Evolutionary conservation across 2,329 filamentous ascomycete species (phyloP), one percentile per base, ranked within the genome.

Genomic region (Arthrobotrys sinensis): DNA sequence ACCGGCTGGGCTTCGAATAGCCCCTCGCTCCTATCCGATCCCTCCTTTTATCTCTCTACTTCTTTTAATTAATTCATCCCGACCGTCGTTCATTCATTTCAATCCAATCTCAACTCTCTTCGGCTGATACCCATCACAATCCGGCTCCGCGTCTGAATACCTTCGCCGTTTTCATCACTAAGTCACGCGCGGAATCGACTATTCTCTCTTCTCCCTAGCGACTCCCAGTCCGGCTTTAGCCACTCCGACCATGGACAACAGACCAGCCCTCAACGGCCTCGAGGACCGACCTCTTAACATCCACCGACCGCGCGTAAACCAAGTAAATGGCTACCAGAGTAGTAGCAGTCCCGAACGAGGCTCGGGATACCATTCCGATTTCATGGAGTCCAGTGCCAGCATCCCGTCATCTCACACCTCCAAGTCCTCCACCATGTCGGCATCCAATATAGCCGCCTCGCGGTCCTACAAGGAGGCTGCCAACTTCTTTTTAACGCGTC

Each of bases 381-480:
- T 77, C 24, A 77, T 77, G 73, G 73, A 67, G 21, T 77, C 73
- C 73, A 77, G 73, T 53, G 73, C 73, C 50, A 77, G 73, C 34
- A 52, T 77, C 28, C 66, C 62, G 14, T 72, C 75, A 16, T 72
- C 75, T 6, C 66, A 72, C 67, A 72, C 75, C 5, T 78, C 75
- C 21, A 62, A 67, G 43, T 72, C 67, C 19, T 72, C 67, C 67
- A 67, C 38, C 67, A 78, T 78, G 67, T 72, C 75, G 28, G 34
- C 52, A 19, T 60, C 66, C 50, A 78, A 71, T 24, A 48, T 78
- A 19, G 66, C 68, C 53, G 80, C 97, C 82, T 96, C 95, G 81
- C 96, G 96, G 85, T 92, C 92, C 34, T 98, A 98, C 86, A 93
- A 95, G 81, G 94, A 97, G 86, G 93, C 96, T 36, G 96, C 94